Evolutionary conservation across 2,329 filamentous ascomycete species (phyloP).

Genomic region (Sphaceloma murrayae): DNA sequence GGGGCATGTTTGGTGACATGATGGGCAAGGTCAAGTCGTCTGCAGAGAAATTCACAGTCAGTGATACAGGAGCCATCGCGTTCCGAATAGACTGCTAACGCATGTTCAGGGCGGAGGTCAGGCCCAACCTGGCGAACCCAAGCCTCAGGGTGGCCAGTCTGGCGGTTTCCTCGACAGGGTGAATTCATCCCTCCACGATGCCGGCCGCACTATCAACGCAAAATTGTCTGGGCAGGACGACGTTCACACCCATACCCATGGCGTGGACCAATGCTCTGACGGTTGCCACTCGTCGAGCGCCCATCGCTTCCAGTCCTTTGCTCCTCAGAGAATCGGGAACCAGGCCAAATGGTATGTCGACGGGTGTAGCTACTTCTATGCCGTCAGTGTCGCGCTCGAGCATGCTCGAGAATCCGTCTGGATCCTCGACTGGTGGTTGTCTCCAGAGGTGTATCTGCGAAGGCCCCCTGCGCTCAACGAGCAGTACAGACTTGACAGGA

Average conservation of each 20-base stretch:
- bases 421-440: conserved; percentile 87
- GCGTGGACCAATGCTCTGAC: conserved; percentile 30
- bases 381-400: conserved; percentile 70
- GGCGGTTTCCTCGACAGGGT: conserved; percentile 44
- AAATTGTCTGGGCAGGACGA: conserved; percentile 38
- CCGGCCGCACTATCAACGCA: conserved; percentile 44
- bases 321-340: conserved; percentile 60
- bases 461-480: conserved; percentile 74
- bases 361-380: conserved; percentile 75
- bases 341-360: conserved; percentile 85
- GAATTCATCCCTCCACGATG: conserved; percentile 42
- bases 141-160: conserved; percentile 19
- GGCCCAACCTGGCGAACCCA: neutral
- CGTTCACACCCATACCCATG: conserved; percentile 40
- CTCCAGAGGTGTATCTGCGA: conserved; percentile 77
- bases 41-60: conserved; percentile 10
- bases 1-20: conserved; percentile 13
- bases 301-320: conserved; percentile 55
- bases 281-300: conserved; percentile 35
- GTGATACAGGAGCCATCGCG: neutral
- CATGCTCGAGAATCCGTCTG: conserved; percentile 67
- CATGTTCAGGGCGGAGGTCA: neutral
- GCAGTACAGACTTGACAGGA: conserved; percentile 70
- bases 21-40: conserved; percentile 13
- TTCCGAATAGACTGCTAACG: neutral